phyloP scores from a whole-genome alignment of 441 rosid genomes.

The Aquilaria agallochum region DNA sequence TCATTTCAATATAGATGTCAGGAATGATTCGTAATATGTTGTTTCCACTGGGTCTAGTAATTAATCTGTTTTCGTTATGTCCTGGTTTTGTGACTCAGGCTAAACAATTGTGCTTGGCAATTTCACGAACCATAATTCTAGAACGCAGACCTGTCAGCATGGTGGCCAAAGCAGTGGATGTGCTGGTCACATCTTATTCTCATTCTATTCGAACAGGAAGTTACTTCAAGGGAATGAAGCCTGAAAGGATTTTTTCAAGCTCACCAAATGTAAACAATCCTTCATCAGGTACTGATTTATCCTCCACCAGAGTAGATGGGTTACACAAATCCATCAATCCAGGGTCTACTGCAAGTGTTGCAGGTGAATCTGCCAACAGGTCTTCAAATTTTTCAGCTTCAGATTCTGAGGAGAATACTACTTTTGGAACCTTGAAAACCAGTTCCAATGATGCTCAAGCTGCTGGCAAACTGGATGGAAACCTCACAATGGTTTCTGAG shows the following conservation, averaged over 20 bases:
- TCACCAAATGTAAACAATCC: conserved; percentile 27
- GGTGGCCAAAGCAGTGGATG: conserved; percentile 82
- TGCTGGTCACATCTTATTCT: conserved; percentile 70
- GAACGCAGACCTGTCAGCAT: conserved; percentile 83
- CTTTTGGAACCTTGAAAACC: conserved; percentile 30
- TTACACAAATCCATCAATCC: conserved; percentile 32
- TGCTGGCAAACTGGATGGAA: conserved; percentile 32
- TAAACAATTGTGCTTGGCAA: conserved; percentile 79
- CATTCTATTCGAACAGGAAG: conserved; percentile 65
- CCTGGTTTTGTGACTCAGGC: conserved; percentile 50
- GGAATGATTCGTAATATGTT: no score
- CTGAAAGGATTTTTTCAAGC: conserved; percentile 38
- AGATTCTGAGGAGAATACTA: conserved; percentile 45
- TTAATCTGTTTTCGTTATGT: conserved; percentile 14
- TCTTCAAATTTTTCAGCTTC: conserved; percentile 41
- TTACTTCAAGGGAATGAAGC: conserved; percentile 56
- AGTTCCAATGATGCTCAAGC: conserved; percentile 26
- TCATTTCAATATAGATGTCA: no score
- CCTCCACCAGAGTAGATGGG: conserved; percentile 34
- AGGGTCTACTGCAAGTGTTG: conserved; percentile 24
- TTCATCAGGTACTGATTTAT: conserved; percentile 24
- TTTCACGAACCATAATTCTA: conserved; percentile 64
- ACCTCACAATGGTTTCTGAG: conserved; percentile 25
- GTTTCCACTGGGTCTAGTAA: neutral
- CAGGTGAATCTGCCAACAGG: conserved; percentile 30